Base-by-base conservation (phyloP, 2,329 filamentous ascomycete genomes). In the Ophiostoma fasciatum region DNA sequence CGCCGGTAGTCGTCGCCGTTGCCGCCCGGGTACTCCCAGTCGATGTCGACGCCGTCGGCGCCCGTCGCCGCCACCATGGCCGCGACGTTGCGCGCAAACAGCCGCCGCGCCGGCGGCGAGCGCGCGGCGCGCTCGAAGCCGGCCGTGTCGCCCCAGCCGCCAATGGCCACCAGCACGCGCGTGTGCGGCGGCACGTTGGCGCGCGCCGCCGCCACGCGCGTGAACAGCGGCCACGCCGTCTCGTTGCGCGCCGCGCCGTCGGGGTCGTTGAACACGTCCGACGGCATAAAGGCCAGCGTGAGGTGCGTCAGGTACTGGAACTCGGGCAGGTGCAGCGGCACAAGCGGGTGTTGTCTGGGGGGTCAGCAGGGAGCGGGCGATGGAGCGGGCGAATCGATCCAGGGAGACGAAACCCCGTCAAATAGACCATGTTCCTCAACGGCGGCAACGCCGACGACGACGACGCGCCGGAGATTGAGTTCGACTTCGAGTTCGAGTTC, bases 1-100 rank as follows among this genome's bases (percentile, higher is more conserved):
- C 61, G 46, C 47, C 71, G 78, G 60, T 82, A 82, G 54, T 82
- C 75, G 21, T 72, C 63, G 22, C 76, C 77, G 45, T 82, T 82
- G 26, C 78, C 77, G 13, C 65, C 67, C 1, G 58, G 55, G 33
- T 63, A 72, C 42, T 71, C 77, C 76, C 78, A 81, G 48, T 82
- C 78, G 28, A 82, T 63, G 42, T 82, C 77, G 48, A 66, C 52
- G 7, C 54, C 80, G 48, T 85, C 81, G 11, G 76, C 76, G 0
- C 71, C 73, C 11, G 69, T 72, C 1, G 54, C 56, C 4, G 66
- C 55, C 1, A 84, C 60, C 70, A 82, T 77, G 20, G 58, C 57
- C 7, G 66, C 69, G 2, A 83, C 64, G 45, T 81, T 80, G 30
- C 60, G 59, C 2, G 78, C 74, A 56, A 78, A 85, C 7, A 55